These are phyloP conservation scores for Alternaria panax DNA, from an alignment of 2,329 filamentous ascomycete species.

Conservation along the genomic window DNA sequence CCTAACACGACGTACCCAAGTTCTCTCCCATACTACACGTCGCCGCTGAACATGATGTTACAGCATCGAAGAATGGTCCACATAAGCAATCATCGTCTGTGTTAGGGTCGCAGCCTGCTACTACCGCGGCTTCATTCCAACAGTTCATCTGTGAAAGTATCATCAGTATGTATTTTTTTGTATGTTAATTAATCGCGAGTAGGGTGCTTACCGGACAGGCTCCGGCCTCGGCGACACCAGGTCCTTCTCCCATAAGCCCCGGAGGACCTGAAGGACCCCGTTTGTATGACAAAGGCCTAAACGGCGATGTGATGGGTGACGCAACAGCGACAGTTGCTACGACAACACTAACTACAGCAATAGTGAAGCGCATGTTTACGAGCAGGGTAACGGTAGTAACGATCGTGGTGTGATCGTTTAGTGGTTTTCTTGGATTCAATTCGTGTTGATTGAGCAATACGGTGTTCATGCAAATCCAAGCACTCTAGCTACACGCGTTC, in stretches of 20 bases:
- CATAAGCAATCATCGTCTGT: conserved; percentile 42
- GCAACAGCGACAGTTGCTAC: conserved; percentile 25
- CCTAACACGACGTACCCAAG: conserved; percentile 33
- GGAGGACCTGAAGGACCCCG: neutral
- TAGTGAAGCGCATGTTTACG: conserved; percentile 24
- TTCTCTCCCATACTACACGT: conserved; percentile 43
- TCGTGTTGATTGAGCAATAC: conserved; percentile 2
- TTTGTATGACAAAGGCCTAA: conserved; percentile 7
- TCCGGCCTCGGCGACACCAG: conserved; percentile 27
- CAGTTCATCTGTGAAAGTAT: conserved; percentile 33
- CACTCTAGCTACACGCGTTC: neutral
- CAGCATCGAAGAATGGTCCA: conserved; percentile 43
- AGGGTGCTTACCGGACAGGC: conserved; percentile 34
- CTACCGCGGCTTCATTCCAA: conserved; percentile 42
- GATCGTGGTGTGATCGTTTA: conserved; percentile 11
- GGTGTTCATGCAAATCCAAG: neutral
- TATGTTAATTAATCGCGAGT: neutral
- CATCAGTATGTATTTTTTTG: conserved; percentile 10
- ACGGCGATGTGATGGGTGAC: conserved; percentile 25
- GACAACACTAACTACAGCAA: conserved; percentile 22
- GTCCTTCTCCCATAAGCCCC: conserved; percentile 11
- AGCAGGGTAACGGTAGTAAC: conserved; percentile 1
- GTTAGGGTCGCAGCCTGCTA: conserved; percentile 42
- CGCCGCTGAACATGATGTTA: conserved; percentile 37
- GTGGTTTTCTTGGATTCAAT: neutral